Evolutionary conservation across 2,329 filamentous ascomycete genomes (phyloP).

Genomic region (Arthrocladium fulminans): DNA sequence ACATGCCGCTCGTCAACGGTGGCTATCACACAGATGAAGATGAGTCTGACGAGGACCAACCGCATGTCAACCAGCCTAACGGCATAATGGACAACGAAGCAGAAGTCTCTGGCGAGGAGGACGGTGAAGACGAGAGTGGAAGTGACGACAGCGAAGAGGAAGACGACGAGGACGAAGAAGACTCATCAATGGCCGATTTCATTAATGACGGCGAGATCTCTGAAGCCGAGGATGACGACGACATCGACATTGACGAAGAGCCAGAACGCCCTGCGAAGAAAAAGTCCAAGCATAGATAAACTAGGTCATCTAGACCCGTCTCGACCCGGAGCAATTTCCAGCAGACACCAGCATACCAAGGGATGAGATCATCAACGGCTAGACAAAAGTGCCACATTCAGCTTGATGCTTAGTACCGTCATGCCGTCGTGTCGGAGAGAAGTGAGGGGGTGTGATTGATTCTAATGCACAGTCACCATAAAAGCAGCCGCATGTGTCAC

Average conservation of each 20-base stretch:
- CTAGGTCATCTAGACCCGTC: neutral
- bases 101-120: conserved; percentile 21
- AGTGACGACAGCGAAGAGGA: conserved; percentile 23
- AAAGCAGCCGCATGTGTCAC: conserved; percentile 5
- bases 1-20: conserved; percentile 48
- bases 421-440: no score
- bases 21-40: conserved; percentile 38
- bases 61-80: conserved; percentile 31
- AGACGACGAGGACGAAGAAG: conserved; percentile 32
- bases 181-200: conserved; percentile 36
- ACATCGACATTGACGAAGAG: conserved; percentile 33
- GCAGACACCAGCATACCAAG: neutral
- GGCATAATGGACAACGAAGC: conserved; percentile 24
- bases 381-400: no score
- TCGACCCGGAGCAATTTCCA: no score
- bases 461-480: conserved; percentile 1
- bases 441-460: no score
- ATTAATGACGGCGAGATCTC: conserved; percentile 38
- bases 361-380: neutral
- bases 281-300: conserved; percentile 10
- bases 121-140: conserved; percentile 7
- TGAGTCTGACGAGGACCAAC: conserved; percentile 39
- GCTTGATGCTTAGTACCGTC: no score
- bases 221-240: conserved; percentile 40
- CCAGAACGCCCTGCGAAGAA: conserved; percentile 41